phyloP scores from a whole-genome alignment of 768 basidiomycete genomes.

The Russula sp. region DNA sequence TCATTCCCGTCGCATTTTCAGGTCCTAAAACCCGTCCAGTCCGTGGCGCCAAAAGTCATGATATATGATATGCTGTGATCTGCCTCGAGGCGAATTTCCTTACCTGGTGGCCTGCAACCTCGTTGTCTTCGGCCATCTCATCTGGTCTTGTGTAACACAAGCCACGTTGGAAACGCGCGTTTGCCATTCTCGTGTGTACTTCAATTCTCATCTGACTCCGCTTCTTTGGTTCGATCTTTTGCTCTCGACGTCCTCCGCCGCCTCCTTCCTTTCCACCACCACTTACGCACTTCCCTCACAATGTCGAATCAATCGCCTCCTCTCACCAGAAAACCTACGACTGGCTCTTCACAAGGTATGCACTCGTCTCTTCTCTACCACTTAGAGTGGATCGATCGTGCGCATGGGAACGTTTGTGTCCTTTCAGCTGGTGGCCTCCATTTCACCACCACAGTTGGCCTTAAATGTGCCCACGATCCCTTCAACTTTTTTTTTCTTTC shows the following conservation, averaged over 20 bases:
- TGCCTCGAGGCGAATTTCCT: conserved; percentile 26
- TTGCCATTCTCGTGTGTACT: conserved; percentile 23
- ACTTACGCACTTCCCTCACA: conserved; percentile 5
- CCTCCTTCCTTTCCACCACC: background rate
- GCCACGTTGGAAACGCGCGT: conserved; percentile 27
- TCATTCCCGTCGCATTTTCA: background rate
- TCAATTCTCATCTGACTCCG: conserved; percentile 21
- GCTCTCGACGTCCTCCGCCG: conserved; percentile 14
- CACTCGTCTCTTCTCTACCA: background rate
- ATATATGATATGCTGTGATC: conserved; percentile 22
- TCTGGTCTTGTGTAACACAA: conserved; percentile 21
- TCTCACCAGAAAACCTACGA: conserved; percentile 18
- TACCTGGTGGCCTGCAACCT: conserved; percentile 20
- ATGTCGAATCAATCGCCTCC: conserved; percentile 26
- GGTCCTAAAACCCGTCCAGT: conserved; percentile 4
- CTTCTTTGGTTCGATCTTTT: conserved; percentile 20
- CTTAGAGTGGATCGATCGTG: conserved; percentile 13
- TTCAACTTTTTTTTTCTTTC: background rate
- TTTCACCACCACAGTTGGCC: background rate
- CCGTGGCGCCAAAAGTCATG: conserved; percentile 17
- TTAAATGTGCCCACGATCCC: background rate
- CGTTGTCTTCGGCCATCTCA: conserved; percentile 23
- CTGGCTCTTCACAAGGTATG: conserved; percentile 20
- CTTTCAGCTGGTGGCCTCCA: background rate
- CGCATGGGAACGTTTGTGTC: background rate